Conservation (phyloP, 306 rosid species). For the Vigna angularis region DNA sequence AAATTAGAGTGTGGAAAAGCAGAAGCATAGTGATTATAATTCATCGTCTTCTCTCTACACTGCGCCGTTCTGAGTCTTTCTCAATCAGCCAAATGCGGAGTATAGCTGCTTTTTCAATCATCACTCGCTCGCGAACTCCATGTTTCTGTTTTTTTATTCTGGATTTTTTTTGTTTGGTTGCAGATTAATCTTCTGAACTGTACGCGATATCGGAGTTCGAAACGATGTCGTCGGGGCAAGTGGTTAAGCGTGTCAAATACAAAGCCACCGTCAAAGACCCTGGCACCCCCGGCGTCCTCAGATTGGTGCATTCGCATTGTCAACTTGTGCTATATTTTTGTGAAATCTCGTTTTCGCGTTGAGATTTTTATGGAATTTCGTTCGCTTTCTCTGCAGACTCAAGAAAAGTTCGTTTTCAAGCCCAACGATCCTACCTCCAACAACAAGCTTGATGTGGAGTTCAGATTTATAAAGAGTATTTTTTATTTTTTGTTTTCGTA, state of each 20-base stretch:
- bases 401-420: conserved; percentile 60
- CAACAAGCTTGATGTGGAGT: conserved; percentile 71
- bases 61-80: conserved; percentile 13
- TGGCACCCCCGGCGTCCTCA: conserved; percentile 82
- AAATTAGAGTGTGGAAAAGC: neutral
- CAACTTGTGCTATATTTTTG: neutral
- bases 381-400: conserved; percentile 58
- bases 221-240: conserved; percentile 66
- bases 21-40: neutral
- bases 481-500: neutral
- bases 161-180: neutral
- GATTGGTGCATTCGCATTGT: conserved; percentile 64
- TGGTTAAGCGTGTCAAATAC: conserved; percentile 80
- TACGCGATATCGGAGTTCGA: conserved; percentile 9
- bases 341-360: neutral
- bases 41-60: neutral
- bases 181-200: conserved; percentile 33
- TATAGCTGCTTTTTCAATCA: neutral
- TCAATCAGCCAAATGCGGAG: neutral
- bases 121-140: neutral
- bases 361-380: neutral
- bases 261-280: conserved; percentile 77
- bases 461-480: conserved; percentile 64
- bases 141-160: conserved; percentile 1
- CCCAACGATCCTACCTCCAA: conserved; percentile 78